Conservation (phyloP, 129 eudicot species). For the Glebionis coronaria region DNA sequence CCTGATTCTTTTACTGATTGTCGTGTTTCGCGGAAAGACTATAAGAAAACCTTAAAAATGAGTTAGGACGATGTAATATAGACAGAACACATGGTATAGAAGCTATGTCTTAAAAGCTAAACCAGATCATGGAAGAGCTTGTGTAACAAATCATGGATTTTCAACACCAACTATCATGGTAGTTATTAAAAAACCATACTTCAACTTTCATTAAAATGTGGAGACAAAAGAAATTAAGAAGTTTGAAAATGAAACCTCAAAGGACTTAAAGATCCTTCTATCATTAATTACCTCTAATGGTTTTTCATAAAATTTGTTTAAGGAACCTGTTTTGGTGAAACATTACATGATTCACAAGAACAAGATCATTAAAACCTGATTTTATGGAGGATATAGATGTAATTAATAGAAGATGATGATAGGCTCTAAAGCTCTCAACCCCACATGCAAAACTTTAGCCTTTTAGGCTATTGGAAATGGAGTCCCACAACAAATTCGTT, state of each 20-base stretch:
- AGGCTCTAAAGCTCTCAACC: no score
- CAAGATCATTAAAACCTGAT: no score
- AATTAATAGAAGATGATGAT: no score
- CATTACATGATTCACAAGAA: no score
- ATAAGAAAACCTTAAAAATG: background rate
- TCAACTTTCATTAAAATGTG: slow-evolving; percentile 25
- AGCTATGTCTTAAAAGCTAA: slow-evolving; percentile 34
- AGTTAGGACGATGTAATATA: background rate
- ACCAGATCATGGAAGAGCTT: slow-evolving; percentile 12
- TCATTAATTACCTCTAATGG: background rate
- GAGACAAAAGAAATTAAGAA: slow-evolving; percentile 28
- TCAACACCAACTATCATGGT: slow-evolving; percentile 24
- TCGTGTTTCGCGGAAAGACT: background rate
- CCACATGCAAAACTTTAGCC: no score
- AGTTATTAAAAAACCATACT: slow-evolving; percentile 8
- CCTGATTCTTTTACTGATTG: background rate
- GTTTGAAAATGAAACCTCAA: slow-evolving; percentile 23
- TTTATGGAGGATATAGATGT: no score
- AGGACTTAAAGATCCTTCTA: background rate
- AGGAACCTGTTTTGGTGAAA: background rate
- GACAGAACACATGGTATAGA: slow-evolving; percentile 36
- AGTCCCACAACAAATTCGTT: no score
- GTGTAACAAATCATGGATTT: slow-evolving; percentile 16
- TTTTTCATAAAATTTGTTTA: background rate
- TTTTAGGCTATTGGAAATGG: no score